Percentiles rank a stretch among this genome's conserved stretches.
Evolutionary conservation across 495 filamentous ascomycete genomes (phyloP).

Genomic region (Thermochaetoides thermophila): DNA sequence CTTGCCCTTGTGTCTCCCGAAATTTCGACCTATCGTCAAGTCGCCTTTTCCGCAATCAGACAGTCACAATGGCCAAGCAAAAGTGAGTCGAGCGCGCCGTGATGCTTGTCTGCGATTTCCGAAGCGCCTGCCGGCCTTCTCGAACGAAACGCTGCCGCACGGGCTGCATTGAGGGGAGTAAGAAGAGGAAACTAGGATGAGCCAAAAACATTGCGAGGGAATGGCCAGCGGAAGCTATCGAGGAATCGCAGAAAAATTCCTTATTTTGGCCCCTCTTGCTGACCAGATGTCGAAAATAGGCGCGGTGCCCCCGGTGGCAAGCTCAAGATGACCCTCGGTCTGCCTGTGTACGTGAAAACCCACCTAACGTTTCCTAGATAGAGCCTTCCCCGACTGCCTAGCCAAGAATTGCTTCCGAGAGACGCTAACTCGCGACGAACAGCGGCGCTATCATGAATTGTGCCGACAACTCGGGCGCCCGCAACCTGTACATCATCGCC

Average conservation of each 20-base stretch:
- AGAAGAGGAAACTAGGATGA: conserved; percentile 3
- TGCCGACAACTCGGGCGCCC: conserved; percentile 96
- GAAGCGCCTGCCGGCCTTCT: conserved; percentile 1
- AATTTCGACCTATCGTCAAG: conserved; percentile 23
- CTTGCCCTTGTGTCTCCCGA: conserved; percentile 16
- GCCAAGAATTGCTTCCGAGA: not conserved
- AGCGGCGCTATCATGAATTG: conserved; percentile 95
- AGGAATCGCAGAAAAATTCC: not conserved
- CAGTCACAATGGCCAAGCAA: conserved; percentile 35
- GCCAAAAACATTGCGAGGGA: not conserved
- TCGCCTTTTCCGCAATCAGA: conserved; percentile 21
- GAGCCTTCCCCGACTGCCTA: not conserved
- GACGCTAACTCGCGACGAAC: conserved; percentile 17
- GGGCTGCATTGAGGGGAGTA: not conserved
- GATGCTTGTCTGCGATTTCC: conserved; percentile 1
- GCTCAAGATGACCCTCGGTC: conserved; percentile 99
- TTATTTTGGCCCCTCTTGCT: conserved; percentile 2
- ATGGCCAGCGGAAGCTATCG: not conserved
- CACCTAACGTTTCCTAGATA: not conserved
- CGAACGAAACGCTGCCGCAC: conserved; percentile 1
- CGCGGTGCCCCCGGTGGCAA: conserved; percentile 97
- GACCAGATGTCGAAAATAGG: conserved; percentile 28
- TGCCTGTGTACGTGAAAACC: conserved; percentile 74
- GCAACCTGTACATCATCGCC: conserved; percentile 99
- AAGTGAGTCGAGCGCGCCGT: conserved; percentile 25